phyloP scores from a whole-genome alignment of 148 eudicot genomes.

The Polygonum aviculare region DNA sequence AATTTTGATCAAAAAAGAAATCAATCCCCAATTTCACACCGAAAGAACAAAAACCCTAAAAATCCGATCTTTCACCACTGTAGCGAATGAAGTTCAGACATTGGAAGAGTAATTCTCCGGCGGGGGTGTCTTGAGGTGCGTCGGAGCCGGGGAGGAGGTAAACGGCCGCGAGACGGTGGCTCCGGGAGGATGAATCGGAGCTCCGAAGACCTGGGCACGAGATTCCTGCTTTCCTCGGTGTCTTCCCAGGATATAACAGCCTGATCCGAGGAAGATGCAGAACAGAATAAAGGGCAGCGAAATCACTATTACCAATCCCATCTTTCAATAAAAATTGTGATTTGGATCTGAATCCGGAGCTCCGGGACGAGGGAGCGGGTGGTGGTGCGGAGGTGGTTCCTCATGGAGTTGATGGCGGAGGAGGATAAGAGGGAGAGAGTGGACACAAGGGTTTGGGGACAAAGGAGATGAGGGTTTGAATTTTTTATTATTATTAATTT shows the following conservation, averaged over 20 bases:
- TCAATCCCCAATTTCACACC: background rate
- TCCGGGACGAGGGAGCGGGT: too few relatives aligned
- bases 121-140: background rate
- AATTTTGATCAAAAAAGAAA: too few relatives aligned
- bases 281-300: slow-evolving; percentile 32
- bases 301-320: slow-evolving; percentile 37
- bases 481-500: too few relatives aligned
- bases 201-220: slow-evolving; percentile 25
- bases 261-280: slow-evolving; percentile 25
- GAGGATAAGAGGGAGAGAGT: too few relatives aligned
- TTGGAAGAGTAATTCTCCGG: background rate
- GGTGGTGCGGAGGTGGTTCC: too few relatives aligned
- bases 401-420: too few relatives aligned
- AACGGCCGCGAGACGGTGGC: slow-evolving; percentile 19
- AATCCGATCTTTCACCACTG: background rate
- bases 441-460: too few relatives aligned
- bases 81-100: background rate
- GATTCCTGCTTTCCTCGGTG: slow-evolving; percentile 33
- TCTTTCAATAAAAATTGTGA: background rate
- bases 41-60: background rate
- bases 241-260: slow-evolving; percentile 38
- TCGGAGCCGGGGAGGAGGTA: slow-evolving; percentile 19
- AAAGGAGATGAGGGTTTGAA: too few relatives aligned
- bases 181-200: slow-evolving; percentile 31
- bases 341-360: too few relatives aligned